Evolutionary conservation across 2,329 filamentous ascomycete genomes (phyloP), one percentile per base, ranked within the genome.

Genomic region (Xylariaceae sp.): DNA sequence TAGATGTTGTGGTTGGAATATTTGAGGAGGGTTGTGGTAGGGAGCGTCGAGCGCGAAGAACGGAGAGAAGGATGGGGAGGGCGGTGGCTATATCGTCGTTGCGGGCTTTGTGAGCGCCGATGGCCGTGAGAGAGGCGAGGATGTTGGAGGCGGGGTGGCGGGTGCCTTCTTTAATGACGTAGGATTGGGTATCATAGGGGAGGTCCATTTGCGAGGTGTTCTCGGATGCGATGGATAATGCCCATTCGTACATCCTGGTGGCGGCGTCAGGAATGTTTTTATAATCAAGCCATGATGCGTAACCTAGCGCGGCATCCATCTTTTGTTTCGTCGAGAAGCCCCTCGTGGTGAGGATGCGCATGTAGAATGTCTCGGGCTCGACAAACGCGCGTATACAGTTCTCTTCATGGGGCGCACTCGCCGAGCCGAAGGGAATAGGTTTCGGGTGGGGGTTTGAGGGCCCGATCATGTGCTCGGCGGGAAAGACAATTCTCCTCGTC

Each of bases 261-360:
- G 90, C 85, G 0, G 81, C 83, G 4, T 82, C 80, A 1, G 76
- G 70, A 22, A 83, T 66, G 1, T 81, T 76, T 70, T 91, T 92
- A 70, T 82, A 92, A 57, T 90, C 87, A 36, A 95, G 76, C 81
- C 88, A 96, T 47, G 89, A 86, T 2, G 87, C 92, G 65, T 91
- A 95, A 1, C 85, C 86, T 39, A 96, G 72, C 3, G 89, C 86
- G 4, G 91, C 90, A 50, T 92, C 85, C 45, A 96, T 75, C 61
- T 83, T 85, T 68, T 97, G 90, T 49, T 82, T 78, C n/a, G 81
- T 77, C 1, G 81, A 85, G 61, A 97, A 89, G 1, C 92, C 92
- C 47, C 80, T 78, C 0, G 89, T 92, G 6, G 85, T 89, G 47
- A 96, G 70, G 43, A 96, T 83, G 62, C 87, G 87, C 68, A 87